A percentile compares a stretch with the other conserved stretches of the same genome.
Conservation (phyloP, 1,284 basidiomycete species). For the Austroboletus olivaceoglutinosus region DNA sequence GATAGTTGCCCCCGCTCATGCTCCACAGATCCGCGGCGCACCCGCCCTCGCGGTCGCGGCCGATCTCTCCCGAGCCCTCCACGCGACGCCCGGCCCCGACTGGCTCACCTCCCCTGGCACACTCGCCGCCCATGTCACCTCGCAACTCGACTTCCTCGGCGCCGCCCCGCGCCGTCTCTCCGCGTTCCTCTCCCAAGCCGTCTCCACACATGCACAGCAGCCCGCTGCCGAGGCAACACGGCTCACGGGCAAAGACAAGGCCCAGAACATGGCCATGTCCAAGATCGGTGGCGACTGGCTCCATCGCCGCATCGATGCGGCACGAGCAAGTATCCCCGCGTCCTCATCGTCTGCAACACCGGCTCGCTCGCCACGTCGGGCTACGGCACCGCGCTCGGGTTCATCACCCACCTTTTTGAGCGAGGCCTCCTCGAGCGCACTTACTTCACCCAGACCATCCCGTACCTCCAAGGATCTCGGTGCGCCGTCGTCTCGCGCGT, state of each 20-base stretch:
- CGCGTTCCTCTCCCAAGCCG: conserved; percentile 37
- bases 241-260: conserved; percentile 82
- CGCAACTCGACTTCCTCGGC: conserved; percentile 70
- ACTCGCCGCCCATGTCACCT: conserved; percentile 52
- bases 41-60: conserved; percentile 78
- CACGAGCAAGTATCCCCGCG: conserved; percentile 57
- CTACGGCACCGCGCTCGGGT: conserved; percentile 90
- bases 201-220: conserved; percentile 16
- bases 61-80: conserved; percentile 51
- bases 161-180: conserved; percentile 75
- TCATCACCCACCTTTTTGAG: conserved; percentile 86
- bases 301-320: conserved; percentile 42
- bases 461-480: conserved; percentile 90
- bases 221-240: conserved; percentile 49
- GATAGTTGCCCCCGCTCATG: conserved; percentile 34
- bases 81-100: conserved; percentile 43
- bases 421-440: conserved; percentile 73
- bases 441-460: conserved; percentile 89
- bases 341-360: conserved; percentile 95
- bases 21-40: conserved; percentile 76
- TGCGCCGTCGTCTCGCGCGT: conserved; percentile 22
- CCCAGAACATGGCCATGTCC: conserved; percentile 79
- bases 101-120: conserved; percentile 49
- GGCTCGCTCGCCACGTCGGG: conserved; percentile 91
- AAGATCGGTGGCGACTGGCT: conserved; percentile 85